Percentiles rank a stretch among this genome's conserved stretches.
Evolutionary conservation across 495 filamentous ascomycete genomes (phyloP).

Genomic region (Bacidia rubella): DNA sequence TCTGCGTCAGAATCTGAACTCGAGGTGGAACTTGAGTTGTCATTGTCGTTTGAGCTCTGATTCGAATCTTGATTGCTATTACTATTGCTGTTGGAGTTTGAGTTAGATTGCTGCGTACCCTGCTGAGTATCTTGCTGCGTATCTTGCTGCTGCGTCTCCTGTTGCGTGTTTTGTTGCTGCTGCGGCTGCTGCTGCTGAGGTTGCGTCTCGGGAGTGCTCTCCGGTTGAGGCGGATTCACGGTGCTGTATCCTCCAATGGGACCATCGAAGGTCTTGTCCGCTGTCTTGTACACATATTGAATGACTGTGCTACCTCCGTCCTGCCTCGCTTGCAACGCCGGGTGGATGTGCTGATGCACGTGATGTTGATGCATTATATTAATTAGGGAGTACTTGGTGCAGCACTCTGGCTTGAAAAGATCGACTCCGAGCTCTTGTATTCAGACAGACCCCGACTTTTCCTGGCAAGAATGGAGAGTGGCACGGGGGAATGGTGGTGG

Average conservation of each 20-base stretch:
- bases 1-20: slow-evolving; percentile 4
- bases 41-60: slow-evolving; percentile 1
- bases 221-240: slow-evolving; percentile 17
- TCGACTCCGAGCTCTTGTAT: slow-evolving; percentile 7
- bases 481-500: slow-evolving; percentile 7
- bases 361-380: slow-evolving; percentile 22
- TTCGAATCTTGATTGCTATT: background rate
- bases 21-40: slow-evolving; percentile 3
- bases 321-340: slow-evolving; percentile 11
- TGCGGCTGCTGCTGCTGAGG: slow-evolving; percentile 1
- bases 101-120: background rate
- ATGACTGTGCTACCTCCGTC: slow-evolving; percentile 27
- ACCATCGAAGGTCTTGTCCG: slow-evolving; percentile 40
- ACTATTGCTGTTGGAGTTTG: background rate
- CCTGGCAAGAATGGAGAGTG: background rate
- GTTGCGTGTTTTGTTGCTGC: background rate
- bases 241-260: slow-evolving; percentile 43
- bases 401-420: slow-evolving; percentile 2
- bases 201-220: slow-evolving; percentile 9
- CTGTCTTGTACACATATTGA: slow-evolving; percentile 42
- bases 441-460: background rate
- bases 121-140: background rate
- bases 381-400: slow-evolving; percentile 1
- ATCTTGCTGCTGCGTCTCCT: background rate
- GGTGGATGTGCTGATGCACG: slow-evolving; percentile 19